phyloP scores from a whole-genome alignment of 345 rosid species.

The Gossypium turneri region DNA sequence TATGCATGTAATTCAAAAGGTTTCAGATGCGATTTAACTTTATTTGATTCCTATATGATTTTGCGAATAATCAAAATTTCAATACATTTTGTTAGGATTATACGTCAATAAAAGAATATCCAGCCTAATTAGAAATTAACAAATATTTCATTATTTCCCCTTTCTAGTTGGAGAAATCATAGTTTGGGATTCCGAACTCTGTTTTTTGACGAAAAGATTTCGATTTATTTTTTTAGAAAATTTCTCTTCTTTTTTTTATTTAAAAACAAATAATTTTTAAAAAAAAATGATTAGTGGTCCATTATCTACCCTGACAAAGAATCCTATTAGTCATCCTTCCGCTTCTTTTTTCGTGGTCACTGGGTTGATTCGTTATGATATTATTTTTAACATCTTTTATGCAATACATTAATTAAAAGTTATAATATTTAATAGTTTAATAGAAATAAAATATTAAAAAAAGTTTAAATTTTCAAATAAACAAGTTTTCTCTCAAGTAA shows the following conservation, averaged over 20 bases:
- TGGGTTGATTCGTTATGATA: no score
- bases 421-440: background rate
- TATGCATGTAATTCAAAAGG: background rate
- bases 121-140: background rate
- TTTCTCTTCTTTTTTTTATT: no score
- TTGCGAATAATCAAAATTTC: background rate
- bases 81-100: background rate
- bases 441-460: no score
- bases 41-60: background rate
- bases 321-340: no score
- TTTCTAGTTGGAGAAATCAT: background rate
- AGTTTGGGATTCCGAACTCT: background rate
- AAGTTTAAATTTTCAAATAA: no score
- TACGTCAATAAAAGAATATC: background rate
- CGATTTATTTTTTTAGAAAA: no score
- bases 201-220: background rate
- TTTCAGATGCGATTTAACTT: background rate
- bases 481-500: no score
- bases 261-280: no score
- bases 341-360: background rate
- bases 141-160: background rate
- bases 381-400: background rate
- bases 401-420: background rate
- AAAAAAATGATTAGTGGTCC: background rate
- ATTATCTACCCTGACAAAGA: background rate